Base-by-base conservation (phyloP, 179 eudicot genomes). In the Vitellaria paradoxa region DNA sequence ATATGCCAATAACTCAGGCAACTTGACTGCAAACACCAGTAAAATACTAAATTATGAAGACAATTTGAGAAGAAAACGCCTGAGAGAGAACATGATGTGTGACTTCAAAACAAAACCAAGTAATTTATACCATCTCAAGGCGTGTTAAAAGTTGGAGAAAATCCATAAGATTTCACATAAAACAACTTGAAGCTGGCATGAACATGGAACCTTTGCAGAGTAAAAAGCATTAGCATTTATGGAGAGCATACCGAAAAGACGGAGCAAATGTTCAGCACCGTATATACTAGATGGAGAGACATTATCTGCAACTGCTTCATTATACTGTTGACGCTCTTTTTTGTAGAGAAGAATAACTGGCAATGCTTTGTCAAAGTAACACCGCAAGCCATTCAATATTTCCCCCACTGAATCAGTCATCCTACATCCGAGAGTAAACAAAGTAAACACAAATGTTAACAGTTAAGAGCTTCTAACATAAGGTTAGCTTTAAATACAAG, bases 231-330 rank as follows among this genome's bases (percentile, higher is more conserved):
- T 12, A 49, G 53, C 78, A 74, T 23, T 30, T 21, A 78, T 26
- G 57, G 18, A 15, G 47, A 71, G 74, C 85, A 68, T 94, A 96
- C 99, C 99, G 86, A 96, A 96, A 37, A 96, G 91, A 70, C 99
- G 99, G 76, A 96, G 79, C 21, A 96, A 88, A 89, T 96, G 99
- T 79, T 96, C 98, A 75, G 99, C 99, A 49, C 99, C 99, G 82
- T 96, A 96, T 78, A 93, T 66, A 55, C 87, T 87, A 75, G 99
- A 93, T 42, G 99, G 99, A 73, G 99, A 90, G 46, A 79, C 88
- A 82, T 89, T 77, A 80, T 87, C 91, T 71, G 82, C 81, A 80
- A 93, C 85, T 77, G 91, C 84, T 63, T 93, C 96, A 18, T 76
- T 84, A 82, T 89, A 93, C 81, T 96, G 99, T 76, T 79, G 89